Evolutionary conservation across 2,329 filamentous ascomycete species (phyloP).

Genomic region (Plectosphaerella sp.): DNA sequence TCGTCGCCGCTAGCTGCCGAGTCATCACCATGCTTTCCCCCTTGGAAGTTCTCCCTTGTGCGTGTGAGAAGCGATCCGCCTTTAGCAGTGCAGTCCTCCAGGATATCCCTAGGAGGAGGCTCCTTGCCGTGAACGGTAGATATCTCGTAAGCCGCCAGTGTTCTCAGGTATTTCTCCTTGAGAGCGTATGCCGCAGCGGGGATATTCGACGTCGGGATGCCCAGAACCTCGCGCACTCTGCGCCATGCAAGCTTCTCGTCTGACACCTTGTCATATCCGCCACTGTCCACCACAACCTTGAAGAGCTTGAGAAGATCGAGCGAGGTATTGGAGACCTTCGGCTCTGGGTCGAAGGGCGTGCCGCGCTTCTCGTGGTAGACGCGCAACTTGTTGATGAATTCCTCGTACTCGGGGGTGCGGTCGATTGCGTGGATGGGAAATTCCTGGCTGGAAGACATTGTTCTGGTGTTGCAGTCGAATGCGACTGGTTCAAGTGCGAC

Average conservation of each 20-base stretch:
- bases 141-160: slow-evolving; percentile 84
- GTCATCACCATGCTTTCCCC: slow-evolving; percentile 48
- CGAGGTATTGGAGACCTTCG: slow-evolving; percentile 72
- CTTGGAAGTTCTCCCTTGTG: slow-evolving; percentile 70
- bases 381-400: slow-evolving; percentile 70
- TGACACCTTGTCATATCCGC: slow-evolving; percentile 82
- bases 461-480: no score
- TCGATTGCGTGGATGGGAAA: slow-evolving; percentile 44
- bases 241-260: slow-evolving; percentile 85
- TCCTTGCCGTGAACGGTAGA: slow-evolving; percentile 71
- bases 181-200: slow-evolving; percentile 81
- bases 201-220: slow-evolving; percentile 69
- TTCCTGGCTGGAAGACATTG: slow-evolving; percentile 14
- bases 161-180: slow-evolving; percentile 87
- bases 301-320: slow-evolving; percentile 77
- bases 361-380: slow-evolving; percentile 76
- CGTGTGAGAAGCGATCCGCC: slow-evolving; percentile 74
- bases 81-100: slow-evolving; percentile 84
- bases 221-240: slow-evolving; percentile 70
- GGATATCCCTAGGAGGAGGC: slow-evolving; percentile 81
- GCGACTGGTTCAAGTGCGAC: no score
- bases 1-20: slow-evolving; percentile 57
- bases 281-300: slow-evolving; percentile 68
- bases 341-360: slow-evolving; percentile 73
- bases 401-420: slow-evolving; percentile 66